Evolutionary conservation across 2,329 filamentous ascomycete species (phyloP).

Genomic region (Monosporascus sp.): DNA sequence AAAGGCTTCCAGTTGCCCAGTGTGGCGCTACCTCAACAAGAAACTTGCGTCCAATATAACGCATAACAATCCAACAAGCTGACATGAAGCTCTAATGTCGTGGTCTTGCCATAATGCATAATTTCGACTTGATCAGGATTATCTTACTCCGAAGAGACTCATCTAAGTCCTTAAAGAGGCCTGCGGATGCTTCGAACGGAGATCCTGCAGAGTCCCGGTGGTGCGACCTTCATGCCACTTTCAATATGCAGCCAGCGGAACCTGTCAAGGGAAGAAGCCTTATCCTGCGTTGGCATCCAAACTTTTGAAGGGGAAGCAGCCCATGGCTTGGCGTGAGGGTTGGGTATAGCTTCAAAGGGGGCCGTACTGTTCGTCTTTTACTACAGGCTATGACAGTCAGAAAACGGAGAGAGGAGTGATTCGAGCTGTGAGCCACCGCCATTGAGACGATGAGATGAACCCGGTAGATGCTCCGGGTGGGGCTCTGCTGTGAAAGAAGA

Average conservation of each 20-base stretch:
- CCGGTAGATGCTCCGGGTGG: too few relatives aligned
- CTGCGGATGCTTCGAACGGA: not conserved
- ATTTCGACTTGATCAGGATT: not conserved
- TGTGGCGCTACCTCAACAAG: not conserved
- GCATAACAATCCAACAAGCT: not conserved
- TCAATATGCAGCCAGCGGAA: not conserved
- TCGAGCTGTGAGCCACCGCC: too few relatives aligned
- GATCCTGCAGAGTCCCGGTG: not conserved
- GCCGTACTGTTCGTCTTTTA: too few relatives aligned
- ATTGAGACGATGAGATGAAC: too few relatives aligned
- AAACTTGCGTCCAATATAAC: not conserved
- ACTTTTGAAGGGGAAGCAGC: too few relatives aligned
- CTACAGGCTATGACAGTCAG: too few relatives aligned
- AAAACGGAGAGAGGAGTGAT: too few relatives aligned
- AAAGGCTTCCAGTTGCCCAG: not conserved
- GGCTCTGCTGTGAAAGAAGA: too few relatives aligned
- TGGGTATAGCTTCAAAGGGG: too few relatives aligned
- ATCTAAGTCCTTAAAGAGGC: not conserved
- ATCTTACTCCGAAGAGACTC: not conserved
- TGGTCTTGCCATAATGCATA: not conserved
- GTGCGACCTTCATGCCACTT: not conserved
- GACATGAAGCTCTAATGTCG: not conserved
- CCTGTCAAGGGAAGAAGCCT: too few relatives aligned
- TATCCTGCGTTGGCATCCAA: too few relatives aligned
- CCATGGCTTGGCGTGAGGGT: too few relatives aligned